A percentile compares a stretch with the other conserved stretches of the same genome.
Evolutionary conservation across 176 grass and related monocot genomes (phyloP).

Genomic region (Musa schizocarpa): DNA sequence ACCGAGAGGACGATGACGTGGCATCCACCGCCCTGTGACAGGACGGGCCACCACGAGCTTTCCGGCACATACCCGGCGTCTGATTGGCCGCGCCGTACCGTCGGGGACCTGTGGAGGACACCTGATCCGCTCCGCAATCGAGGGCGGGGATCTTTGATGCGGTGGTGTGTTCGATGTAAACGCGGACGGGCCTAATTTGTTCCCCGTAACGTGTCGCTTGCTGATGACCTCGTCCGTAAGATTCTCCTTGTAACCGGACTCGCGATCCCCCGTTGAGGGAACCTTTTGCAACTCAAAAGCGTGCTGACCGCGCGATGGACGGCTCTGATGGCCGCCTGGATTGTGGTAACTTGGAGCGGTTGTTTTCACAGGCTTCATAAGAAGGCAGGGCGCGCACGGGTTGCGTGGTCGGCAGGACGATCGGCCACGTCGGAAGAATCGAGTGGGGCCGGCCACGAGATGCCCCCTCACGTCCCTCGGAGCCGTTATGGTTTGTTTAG

Average conservation of each 20-base stretch:
- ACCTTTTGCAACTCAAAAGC: too few relatives aligned
- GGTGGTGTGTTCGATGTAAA: neutral
- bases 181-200: too few relatives aligned
- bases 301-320: neutral
- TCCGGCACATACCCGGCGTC: neutral
- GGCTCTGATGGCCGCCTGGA: too few relatives aligned
- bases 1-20: neutral
- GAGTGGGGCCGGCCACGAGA: too few relatives aligned
- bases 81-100: neutral
- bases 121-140: neutral
- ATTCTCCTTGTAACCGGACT: neutral
- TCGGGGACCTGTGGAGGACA: neutral
- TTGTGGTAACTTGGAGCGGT: too few relatives aligned
- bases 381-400: too few relatives aligned
- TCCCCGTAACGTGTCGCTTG: neutral
- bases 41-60: slow-evolving; percentile 3
- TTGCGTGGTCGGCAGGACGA: too few relatives aligned
- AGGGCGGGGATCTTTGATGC: neutral
- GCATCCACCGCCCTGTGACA: neutral
- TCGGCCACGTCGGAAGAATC: neutral
- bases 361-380: too few relatives aligned
- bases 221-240: neutral
- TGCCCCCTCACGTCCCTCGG: too few relatives aligned
- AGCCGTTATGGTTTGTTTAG: neutral
- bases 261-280: neutral